Conservation (phyloP, 345 rosid genomes). For the Kernera saxatilis region DNA sequence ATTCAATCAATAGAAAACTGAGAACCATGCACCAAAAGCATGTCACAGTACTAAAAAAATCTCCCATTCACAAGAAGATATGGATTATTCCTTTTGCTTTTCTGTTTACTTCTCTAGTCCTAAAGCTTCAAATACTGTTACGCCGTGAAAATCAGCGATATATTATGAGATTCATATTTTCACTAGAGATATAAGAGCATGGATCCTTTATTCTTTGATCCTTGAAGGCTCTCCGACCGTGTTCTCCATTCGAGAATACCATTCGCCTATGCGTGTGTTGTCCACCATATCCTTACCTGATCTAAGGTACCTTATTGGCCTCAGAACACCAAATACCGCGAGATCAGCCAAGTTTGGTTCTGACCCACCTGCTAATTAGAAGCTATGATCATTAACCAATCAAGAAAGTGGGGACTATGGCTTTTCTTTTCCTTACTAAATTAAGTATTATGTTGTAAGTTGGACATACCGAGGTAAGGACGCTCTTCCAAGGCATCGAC, state of each 20-base stretch:
- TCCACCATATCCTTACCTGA: conserved; percentile 92
- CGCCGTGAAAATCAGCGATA: conserved; percentile 12
- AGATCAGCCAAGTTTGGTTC: conserved; percentile 93
- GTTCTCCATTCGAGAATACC: conserved; percentile 76
- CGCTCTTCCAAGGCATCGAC: conserved; percentile 73
- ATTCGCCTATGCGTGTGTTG: conserved; percentile 75
- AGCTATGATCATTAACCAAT: conserved; percentile 1
- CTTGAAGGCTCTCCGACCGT: conserved; percentile 62
- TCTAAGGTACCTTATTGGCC: conserved; percentile 73
- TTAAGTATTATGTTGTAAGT: not conserved
- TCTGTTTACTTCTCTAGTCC: conserved; percentile 10
- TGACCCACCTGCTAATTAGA: conserved; percentile 51
- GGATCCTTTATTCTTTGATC: conserved; percentile 33
- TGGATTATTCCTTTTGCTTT: conserved; percentile 8
- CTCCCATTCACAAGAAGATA: conserved; percentile 16
- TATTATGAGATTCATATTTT: conserved; percentile 4
- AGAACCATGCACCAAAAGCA: conserved; percentile 7
- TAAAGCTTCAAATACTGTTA: not conserved
- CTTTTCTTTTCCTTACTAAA: not conserved
- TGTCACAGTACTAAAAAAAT: not conserved
- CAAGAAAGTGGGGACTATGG: not conserved
- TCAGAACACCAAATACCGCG: conserved; percentile 81
- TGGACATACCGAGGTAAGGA: conserved; percentile 54
- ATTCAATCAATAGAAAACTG: too few species aligned
- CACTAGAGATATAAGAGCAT: not conserved